These are phyloP conservation scores for Lantana camara DNA, from an alignment of 257 asterid species.

Conservation along the genomic window DNA sequence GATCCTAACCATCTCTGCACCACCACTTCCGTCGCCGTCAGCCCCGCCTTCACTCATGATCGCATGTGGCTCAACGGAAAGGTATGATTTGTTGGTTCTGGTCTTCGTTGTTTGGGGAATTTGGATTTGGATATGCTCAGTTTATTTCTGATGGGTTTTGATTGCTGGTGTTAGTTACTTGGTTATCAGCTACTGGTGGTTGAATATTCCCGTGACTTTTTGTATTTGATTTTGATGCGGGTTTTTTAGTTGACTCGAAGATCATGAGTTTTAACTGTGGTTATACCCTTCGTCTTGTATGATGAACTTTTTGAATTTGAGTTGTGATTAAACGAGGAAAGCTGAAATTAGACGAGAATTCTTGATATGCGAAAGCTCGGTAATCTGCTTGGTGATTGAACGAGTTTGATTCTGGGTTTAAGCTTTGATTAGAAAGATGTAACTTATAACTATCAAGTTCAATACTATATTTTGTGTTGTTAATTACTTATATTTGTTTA, in stretches of 20 bases:
- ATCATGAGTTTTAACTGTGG: conserved; percentile 2
- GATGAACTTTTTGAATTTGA: not conserved
- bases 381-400: not conserved
- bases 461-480: not conserved
- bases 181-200: not conserved
- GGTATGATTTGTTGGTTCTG: conserved; percentile 39
- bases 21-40: conserved; percentile 97
- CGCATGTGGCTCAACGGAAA: conserved; percentile 97
- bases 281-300: no score
- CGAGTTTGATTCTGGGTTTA: not conserved
- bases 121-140: not conserved
- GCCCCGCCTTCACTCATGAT: conserved; percentile 69
- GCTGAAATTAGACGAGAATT: not conserved
- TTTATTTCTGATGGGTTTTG: not conserved
- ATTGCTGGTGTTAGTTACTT: not conserved
- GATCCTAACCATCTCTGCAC: conserved; percentile 98
- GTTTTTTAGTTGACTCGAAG: not conserved
- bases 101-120: not conserved
- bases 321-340: not conserved
- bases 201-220: not conserved
- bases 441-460: not conserved
- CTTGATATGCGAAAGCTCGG: not conserved
- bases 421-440: no score
- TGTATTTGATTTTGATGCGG: not conserved
- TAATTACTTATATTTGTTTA: no score